Conservation (phyloP, 305 asterid species). For the Rubia peregrina region DNA sequence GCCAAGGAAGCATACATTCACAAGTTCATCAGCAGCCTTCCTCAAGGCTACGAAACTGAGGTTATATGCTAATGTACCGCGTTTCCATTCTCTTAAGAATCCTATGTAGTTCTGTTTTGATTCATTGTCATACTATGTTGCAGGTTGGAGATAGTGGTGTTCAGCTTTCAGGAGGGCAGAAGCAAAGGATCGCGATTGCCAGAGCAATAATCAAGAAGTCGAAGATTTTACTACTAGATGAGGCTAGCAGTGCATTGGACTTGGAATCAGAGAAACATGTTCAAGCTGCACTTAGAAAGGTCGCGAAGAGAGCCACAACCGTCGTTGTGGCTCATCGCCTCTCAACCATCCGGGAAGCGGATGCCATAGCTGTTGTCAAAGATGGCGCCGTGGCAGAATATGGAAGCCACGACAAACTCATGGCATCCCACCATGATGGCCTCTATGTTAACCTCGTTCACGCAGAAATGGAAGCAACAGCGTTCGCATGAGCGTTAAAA, state of each 20-base stretch:
- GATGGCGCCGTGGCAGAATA: conserved; percentile 63
- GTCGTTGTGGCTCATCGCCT: conserved; percentile 82
- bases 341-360: conserved; percentile 62
- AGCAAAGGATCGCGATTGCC: conserved; percentile 84
- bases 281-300: conserved; percentile 52
- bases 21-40: conserved; percentile 66
- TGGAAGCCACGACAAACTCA: conserved; percentile 57
- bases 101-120: not conserved
- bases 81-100: not conserved
- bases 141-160: conserved; percentile 82
- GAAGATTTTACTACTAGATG: conserved; percentile 57
- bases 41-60: conserved; percentile 88
- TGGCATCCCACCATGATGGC: conserved; percentile 46
- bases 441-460: conserved; percentile 59
- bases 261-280: conserved; percentile 72
- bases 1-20: conserved; percentile 77
- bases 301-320: conserved; percentile 54
- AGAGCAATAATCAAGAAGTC: conserved; percentile 66
- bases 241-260: conserved; percentile 87
- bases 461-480: conserved; percentile 64
- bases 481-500: conserved; percentile 16
- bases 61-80: conserved; percentile 18
- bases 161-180: conserved; percentile 87
- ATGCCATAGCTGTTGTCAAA: conserved; percentile 52
- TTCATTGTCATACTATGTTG: not conserved